These are phyloP conservation scores for Polysphondylium violaceum DNA, from an alignment of 78 protist genomes.

Conservation along the genomic window DNA sequence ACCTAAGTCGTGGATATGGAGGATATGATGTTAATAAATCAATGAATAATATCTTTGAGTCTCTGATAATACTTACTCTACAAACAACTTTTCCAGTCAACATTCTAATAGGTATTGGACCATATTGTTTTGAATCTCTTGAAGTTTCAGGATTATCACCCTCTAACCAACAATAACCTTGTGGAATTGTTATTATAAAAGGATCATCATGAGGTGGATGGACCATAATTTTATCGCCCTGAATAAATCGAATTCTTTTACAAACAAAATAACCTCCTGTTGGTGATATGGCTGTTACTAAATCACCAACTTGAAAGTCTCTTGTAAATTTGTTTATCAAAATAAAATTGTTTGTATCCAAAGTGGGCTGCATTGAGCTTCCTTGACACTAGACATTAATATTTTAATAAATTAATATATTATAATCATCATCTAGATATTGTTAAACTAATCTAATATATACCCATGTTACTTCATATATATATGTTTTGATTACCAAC, in stretches of 20 bases:
- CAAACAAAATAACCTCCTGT: conserved; percentile 5
- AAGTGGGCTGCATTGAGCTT: conserved; percentile 59
- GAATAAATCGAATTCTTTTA: conserved; percentile 43
- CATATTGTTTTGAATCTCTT: conserved; percentile 84
- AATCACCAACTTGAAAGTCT: conserved; percentile 25
- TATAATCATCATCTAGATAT: background rate
- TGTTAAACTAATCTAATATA: background rate
- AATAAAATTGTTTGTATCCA: conserved; percentile 2
- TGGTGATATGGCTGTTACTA: conserved; percentile 39
- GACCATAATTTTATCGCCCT: conserved; percentile 22
- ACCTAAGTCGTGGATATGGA: background rate
- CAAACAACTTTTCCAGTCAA: conserved; percentile 38
- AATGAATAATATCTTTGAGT: background rate
- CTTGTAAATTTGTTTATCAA: conserved; percentile 13
- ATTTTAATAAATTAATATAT: background rate
- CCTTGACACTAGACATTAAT: conserved; percentile 17
- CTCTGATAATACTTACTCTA: conserved; percentile 39
- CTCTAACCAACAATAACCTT: conserved; percentile 86
- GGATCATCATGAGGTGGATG: background rate
- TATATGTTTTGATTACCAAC: background rate
- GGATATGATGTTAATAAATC: background rate
- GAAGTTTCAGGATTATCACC: conserved; percentile 89
- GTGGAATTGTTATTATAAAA: conserved; percentile 33
- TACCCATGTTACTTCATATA: conserved; percentile 2
- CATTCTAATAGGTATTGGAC: conserved; percentile 79